Base-by-base conservation (phyloP, 2,329 filamentous ascomycete genomes). In the Clonostachys byssicola region DNA sequence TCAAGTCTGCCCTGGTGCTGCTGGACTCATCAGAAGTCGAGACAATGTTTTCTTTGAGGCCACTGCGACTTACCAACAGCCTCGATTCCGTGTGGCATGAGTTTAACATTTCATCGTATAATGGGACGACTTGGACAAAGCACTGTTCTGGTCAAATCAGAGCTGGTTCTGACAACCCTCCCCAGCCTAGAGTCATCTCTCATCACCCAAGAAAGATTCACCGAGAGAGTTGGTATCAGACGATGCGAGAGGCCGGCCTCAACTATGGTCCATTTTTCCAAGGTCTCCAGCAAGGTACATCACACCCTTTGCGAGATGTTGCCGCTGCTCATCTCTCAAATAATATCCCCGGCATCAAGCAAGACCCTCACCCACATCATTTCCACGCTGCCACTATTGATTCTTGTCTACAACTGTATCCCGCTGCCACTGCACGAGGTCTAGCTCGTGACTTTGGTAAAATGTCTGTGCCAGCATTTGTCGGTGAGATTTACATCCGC, bases 371-470 rank as follows among this genome's bases (percentile, higher is more conserved):
- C 23, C 23, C 23, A 30, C 23, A 53, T 42, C 38, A 42, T 41
- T 43, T 52, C 14, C 50, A 52, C 18, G 48, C 51, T 9, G 49
- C 48, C 2, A 50, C 46, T 13, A 43, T 52, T 12, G 50, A 53
- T 23, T 47, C 45, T 36, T n/a, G 14, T 18, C 14, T 39, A 3
- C 36, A 39, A n/a, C 17, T 39, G 36, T n/a, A n/a, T 12, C 14
- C 17, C 10, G 14, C 17, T n/a, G 36, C 36, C 3, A 39, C 14
- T n/a, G 36, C 36, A n/a, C 36, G 17, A 39, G 36, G 36, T 12
- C 36, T 39, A 39, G 36, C 14, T n/a, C 14, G 36, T n/a, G 17
- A 39, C 14, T n/a, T 39, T 39, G 36, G 36, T 39, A 18, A 18
- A 18, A n/a, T 39, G 36, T n/a, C 14, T 39, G 36, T 39, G 36